Conservation (phyloP, 2,329 filamentous ascomycete genomes). For the Exserohilum rostratum region DNA sequence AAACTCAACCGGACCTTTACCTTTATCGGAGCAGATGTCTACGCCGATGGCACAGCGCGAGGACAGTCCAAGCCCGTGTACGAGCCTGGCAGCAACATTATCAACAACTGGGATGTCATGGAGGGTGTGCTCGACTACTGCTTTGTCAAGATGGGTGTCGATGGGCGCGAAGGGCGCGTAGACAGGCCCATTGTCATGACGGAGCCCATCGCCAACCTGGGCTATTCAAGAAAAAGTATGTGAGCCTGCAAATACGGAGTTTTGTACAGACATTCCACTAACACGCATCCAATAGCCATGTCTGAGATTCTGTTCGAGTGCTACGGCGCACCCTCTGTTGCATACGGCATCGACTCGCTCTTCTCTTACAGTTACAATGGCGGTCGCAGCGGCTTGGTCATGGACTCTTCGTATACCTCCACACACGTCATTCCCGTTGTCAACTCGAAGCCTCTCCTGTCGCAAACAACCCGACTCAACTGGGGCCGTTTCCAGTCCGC, state of each 20-base stretch:
- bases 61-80: constrained; percentile 91
- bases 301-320: constrained; percentile 97
- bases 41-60: constrained; percentile 88
- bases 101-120: constrained; percentile 98
- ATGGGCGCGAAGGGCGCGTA: constrained; percentile 73
- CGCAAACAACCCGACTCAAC: constrained; percentile 85
- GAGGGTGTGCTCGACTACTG: constrained; percentile 93
- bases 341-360: constrained; percentile 93
- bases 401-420: constrained; percentile 90
- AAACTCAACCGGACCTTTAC: constrained; percentile 91
- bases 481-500: constrained; percentile 92
- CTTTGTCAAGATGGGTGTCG: constrained; percentile 91
- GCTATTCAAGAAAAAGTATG: constrained; percentile 86
- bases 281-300: constrained; percentile 69
- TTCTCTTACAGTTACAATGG: constrained; percentile 95
- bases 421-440: constrained; percentile 95
- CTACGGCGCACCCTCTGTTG: constrained; percentile 86
- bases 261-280: constrained; percentile 16
- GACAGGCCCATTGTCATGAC: constrained; percentile 93
- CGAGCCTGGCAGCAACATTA: constrained; percentile 85
- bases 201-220: constrained; percentile 88
- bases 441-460: constrained; percentile 81
- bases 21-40: constrained; percentile 91
- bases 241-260: constrained; percentile 16
- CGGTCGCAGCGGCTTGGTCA: constrained; percentile 82